phyloP scores from a whole-genome alignment of 495 filamentous ascomycete genomes.

The Penicillium psychrofluorescens region DNA sequence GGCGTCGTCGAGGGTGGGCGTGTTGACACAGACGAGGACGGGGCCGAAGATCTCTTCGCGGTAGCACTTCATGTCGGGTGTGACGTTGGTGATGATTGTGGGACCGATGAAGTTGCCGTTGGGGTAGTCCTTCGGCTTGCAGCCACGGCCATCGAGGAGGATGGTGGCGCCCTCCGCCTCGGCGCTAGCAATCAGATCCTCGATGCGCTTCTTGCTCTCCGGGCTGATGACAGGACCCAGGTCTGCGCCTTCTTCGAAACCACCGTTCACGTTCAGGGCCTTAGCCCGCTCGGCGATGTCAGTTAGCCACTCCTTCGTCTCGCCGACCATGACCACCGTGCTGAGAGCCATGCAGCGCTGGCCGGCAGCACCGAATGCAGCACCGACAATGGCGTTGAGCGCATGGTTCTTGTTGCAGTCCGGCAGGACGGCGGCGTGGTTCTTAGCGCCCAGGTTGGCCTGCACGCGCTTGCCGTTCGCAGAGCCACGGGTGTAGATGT shows the following conservation, averaged over 20 bases:
- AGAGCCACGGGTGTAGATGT: conserved; percentile 86
- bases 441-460: conserved; percentile 97
- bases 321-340: conserved; percentile 87
- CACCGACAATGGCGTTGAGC: conserved; percentile 87
- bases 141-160: conserved; percentile 85
- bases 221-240: conserved; percentile 94
- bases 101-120: conserved; percentile 94
- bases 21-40: conserved; percentile 55
- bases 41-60: conserved; percentile 96
- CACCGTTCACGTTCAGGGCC: conserved; percentile 81
- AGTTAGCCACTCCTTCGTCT: conserved; percentile 86
- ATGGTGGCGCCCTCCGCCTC: conserved; percentile 93
- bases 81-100: conserved; percentile 92
- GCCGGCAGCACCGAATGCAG: conserved; percentile 93
- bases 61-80: conserved; percentile 89
- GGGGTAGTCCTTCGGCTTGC: conserved; percentile 85
- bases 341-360: conserved; percentile 98
- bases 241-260: conserved; percentile 91
- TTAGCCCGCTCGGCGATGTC: conserved; percentile 91
- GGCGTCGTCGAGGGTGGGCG: conserved; percentile 75
- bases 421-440: conserved; percentile 90
- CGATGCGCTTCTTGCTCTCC: conserved; percentile 86
- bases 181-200: conserved; percentile 77
- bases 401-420: conserved; percentile 98
- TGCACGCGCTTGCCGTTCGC: conserved; percentile 93